Base-by-base conservation (phyloP, 2,329 filamentous ascomycete species). In the Sordariomycetes sp. region DNA sequence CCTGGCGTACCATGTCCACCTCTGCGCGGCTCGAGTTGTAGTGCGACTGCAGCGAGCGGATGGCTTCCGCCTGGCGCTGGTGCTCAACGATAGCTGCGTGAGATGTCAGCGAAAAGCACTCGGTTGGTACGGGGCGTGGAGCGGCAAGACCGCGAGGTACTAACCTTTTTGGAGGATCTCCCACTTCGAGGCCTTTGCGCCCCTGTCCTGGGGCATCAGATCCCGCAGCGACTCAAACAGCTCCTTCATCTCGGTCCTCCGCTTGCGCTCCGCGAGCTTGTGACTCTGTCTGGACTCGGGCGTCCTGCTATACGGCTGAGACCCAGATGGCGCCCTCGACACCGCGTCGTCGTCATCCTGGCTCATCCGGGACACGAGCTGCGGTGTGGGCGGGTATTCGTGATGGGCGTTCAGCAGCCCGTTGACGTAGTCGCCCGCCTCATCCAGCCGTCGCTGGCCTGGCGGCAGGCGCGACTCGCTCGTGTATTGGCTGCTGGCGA, bases 101-200 rank as follows among this genome's bases (percentile, higher is more conserved):
- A 4, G 15, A 20, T 24, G 45, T 50, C 22, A 50, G 45, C 45
- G n/a, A 22, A 5, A 50, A 50, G 45, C 24, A 7, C n/a, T 24
- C 20, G 45, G n/a, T 7, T 50, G 6, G 3, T 22, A 6, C 42
- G 12, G 28, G 12, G 13, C 35, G 20, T 12, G 34, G 42, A n/a
- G 15, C 28, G 4, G 28, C 28, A 32, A 32, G 28, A 32, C 28
- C 8, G 28, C 28, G 1, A 50, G 7, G 24, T 6, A 67, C 78
- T 61, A 73, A 91, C 89, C 87, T 76, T 92, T 92, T 2, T 87
- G 90, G 17, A 95, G 68, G 54, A 92, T 90, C 64, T 95, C 89
- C 89, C 89, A 95, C 64, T 95, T 95, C 62, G 87, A 91, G 0
- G 89, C 89, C 68, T 94, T 95, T 25, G 86, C 86, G 1, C 89